Evolutionary conservation across 805 yeast species (phyloP).

Genomic region (Saccharomycopsis javanensis): DNA sequence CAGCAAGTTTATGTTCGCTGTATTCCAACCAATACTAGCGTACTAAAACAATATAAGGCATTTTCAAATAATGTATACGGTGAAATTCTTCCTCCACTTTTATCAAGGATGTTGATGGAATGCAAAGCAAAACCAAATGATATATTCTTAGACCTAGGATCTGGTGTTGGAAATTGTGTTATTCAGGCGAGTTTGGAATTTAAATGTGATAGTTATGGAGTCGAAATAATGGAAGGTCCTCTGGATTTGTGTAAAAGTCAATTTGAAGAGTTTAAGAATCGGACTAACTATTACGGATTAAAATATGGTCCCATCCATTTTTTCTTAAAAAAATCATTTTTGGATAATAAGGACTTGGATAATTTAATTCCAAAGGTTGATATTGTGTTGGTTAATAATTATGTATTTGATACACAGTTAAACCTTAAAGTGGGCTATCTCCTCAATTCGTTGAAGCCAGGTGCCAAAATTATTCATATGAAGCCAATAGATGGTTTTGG

Average conservation of each 20-base stretch:
- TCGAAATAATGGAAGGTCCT: slow-evolving; percentile 82
- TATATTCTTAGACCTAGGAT: slow-evolving; percentile 80
- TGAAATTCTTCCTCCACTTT: slow-evolving; percentile 71
- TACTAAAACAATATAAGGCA: slow-evolving; percentile 64
- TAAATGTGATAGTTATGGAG: slow-evolving; percentile 80
- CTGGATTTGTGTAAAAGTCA: slow-evolving; percentile 59
- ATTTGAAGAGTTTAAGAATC: slow-evolving; percentile 42
- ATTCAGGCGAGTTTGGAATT: slow-evolving; percentile 82
- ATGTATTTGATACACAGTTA: slow-evolving; percentile 67
- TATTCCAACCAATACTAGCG: slow-evolving; percentile 63
- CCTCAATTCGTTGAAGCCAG: slow-evolving; percentile 54
- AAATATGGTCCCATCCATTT: slow-evolving; percentile 45
- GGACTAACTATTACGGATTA: slow-evolving; percentile 58
- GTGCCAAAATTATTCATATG: slow-evolving; percentile 70
- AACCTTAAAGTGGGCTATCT: slow-evolving; percentile 59
- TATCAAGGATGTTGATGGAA: slow-evolving; percentile 53
- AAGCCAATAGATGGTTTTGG: slow-evolving; percentile 38
- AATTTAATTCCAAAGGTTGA: slow-evolving; percentile 50
- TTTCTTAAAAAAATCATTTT: slow-evolving; percentile 62
- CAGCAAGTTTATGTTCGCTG: slow-evolving; percentile 67
- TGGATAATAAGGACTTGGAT: slow-evolving; percentile 48
- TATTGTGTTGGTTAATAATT: slow-evolving; percentile 73
- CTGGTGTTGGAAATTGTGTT: slow-evolving; percentile 90
- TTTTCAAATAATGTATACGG: slow-evolving; percentile 90
- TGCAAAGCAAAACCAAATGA: slow-evolving; percentile 45